Evolutionary conservation across 257 asterid species (phyloP).

Genomic region (Scutellaria minor): DNA sequence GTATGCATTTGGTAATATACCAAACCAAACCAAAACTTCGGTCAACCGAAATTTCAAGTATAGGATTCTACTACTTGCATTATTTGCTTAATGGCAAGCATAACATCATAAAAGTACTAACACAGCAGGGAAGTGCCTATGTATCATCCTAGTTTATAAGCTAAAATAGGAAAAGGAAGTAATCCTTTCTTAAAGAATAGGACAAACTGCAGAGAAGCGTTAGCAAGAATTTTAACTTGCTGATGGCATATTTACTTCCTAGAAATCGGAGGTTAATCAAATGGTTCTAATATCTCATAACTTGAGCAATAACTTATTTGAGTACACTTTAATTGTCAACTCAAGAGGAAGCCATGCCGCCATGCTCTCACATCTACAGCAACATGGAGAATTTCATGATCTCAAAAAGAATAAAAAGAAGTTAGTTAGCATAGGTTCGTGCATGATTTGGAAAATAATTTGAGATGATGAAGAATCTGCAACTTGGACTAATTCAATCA

Average conservation of each 20-base stretch:
- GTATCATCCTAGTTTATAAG: neutral
- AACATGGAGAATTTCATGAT: too few species aligned
- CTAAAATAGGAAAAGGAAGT: neutral
- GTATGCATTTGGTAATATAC: too few species aligned
- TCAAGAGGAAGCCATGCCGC: too few species aligned
- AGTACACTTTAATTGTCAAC: neutral
- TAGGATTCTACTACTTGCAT: neutral
- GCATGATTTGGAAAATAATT: too few species aligned
- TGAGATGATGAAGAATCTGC: too few species aligned
- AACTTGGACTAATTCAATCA: too few species aligned
- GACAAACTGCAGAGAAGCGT: neutral
- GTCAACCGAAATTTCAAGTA: too few species aligned
- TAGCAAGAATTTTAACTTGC: neutral
- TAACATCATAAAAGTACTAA: neutral
- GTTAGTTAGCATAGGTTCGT: too few species aligned
- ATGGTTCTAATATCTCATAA: neutral
- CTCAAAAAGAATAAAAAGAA: too few species aligned
- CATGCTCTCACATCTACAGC: too few species aligned
- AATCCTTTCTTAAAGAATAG: neutral
- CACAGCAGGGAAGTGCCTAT: neutral
- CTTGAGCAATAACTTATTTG: neutral
- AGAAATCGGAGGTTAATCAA: neutral
- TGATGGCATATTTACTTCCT: neutral
- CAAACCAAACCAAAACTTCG: too few species aligned
- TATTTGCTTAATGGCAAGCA: constrained; percentile 7